Evolutionary conservation across 306 rosid species (phyloP).

Genomic region (Quercus berberidifolia): DNA sequence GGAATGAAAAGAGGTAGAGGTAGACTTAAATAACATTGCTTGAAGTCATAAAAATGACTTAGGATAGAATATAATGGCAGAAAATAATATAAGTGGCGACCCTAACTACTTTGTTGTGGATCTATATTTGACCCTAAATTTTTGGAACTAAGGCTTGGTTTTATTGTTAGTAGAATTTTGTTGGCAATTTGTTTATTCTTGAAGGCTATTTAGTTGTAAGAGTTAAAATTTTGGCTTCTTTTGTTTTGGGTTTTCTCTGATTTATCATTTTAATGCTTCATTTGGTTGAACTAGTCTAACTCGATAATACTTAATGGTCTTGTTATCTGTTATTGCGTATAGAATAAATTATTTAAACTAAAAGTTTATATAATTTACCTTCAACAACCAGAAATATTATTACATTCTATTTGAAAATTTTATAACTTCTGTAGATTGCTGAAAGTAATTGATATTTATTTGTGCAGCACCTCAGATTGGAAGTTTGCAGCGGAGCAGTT

Average conservation of each 20-base stretch:
- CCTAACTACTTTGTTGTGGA: no score
- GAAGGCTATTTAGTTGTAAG: neutral
- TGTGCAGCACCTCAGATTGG: slow-evolving; percentile 81
- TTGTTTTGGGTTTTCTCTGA: no score
- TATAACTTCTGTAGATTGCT: neutral
- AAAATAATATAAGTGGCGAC: no score
- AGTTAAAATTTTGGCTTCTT: neutral
- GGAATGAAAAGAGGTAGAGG: no score
- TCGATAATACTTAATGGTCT: neutral
- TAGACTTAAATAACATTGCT: no score
- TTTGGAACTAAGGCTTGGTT: no score
- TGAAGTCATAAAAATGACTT: no score
- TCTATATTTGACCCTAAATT: no score
- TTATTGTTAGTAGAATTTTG: no score
- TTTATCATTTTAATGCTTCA: neutral
- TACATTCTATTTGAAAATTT: neutral
- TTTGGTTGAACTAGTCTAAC: neutral
- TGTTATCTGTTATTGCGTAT: neutral
- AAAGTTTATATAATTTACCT: neutral
- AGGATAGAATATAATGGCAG: no score
- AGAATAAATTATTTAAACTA: neutral
- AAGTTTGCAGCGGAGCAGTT: slow-evolving; percentile 85
- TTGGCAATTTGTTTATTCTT: no score
- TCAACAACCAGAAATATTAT: neutral
- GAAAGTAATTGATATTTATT: slow-evolving; percentile 17